Evolutionary conservation across 1,139 yeast genomes (phyloP), one percentile per base, ranked within the genome.

Genomic region (Sugiyamaella sp.): DNA sequence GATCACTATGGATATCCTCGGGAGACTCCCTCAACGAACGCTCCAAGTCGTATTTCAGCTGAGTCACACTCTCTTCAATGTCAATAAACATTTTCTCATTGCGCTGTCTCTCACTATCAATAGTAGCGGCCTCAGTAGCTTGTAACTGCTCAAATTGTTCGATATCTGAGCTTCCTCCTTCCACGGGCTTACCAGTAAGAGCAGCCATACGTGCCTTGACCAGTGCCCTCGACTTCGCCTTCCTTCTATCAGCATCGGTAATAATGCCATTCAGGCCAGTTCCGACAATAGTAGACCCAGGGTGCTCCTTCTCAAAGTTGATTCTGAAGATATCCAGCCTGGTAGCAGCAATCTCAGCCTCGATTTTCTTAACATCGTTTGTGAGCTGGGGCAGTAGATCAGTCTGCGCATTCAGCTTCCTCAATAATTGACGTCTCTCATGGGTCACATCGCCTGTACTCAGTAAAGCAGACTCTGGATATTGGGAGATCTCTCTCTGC

Each of bases 131-230:
- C 57, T 84, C 87, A 56, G 78, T 79, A 53, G 78, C 79, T 58
- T 85, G 75, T 59, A 77, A 76, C 16, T 75, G 69, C 62, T 89
- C 95, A 57, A 80, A 81, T 37, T 72, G 73, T 53, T 80, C 85
- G 52, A 77, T 71, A 53, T 77, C 84, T 14, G 60, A 60, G 14
- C 78, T 71, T 49, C 77, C 74, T 2, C 79, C 76, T 21, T 76
- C 77, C 5, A 74, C 71, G 1, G 84, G 75, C 58, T 83, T 83
- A 1, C 97, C 98, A 0, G 97, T 90, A 61, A 93, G 76, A 6
- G 93, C 89, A 19, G 96, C 96, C 95, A 91, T 89, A 60, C 96
- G 78, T 43, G 91, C 86, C 60, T 84, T 85, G 60, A 91, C 75
- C 54, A 84, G 72, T 48, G 93, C 93, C 65, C 87, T 85, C 42